Base-by-base conservation (phyloP, 2,329 filamentous ascomycete species). In the Fusarium sp. region DNA sequence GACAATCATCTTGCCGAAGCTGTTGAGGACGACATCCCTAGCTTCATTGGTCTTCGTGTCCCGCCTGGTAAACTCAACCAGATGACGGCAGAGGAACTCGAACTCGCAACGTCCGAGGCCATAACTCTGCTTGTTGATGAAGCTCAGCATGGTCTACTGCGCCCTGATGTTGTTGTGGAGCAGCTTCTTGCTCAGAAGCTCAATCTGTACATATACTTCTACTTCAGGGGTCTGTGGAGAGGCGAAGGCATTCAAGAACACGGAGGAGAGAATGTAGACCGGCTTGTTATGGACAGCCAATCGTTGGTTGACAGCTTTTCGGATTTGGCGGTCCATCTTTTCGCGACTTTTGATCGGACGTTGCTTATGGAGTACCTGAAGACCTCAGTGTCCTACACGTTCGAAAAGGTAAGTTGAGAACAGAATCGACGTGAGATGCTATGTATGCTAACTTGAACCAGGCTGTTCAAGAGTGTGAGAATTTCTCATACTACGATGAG, bases 1-100 rank as follows among this genome's bases (percentile, higher is more conserved):
- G 93, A 97, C 41, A 92, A 93, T 74, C 94, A 97, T 77, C 86
- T 99, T n/a, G 90, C 97, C 1, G 94, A 97, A 74, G 91, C 94
- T 2, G 90, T 98, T 14, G 89, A 89, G 2, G 94, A 98, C 75
- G 94, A 99, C 77, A 94, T 99, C 37, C 91, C 94, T 7, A 91
- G 92, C 37, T 93, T 99, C 74, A 91, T 99, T 58, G 87, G 93
- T 69, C 87, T 99, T 55, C 89, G 94, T n/a, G 92, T 99, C 4
- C 90, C 92, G 0, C 87, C 90, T 65, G 88, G 90, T 54, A 88
- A 92, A 71, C 82, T 92, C 62, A 86, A 87, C 54, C 86, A 86
- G 8, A 92, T 94, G 73, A 83, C 88, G 0, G 81, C 89, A 20
- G 79, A 85, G 0, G 94, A 98, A 67, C 85, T 98, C 6, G 92